Base-by-base conservation (phyloP, 805 yeast genomes). In the Saitoella complicata region DNA sequence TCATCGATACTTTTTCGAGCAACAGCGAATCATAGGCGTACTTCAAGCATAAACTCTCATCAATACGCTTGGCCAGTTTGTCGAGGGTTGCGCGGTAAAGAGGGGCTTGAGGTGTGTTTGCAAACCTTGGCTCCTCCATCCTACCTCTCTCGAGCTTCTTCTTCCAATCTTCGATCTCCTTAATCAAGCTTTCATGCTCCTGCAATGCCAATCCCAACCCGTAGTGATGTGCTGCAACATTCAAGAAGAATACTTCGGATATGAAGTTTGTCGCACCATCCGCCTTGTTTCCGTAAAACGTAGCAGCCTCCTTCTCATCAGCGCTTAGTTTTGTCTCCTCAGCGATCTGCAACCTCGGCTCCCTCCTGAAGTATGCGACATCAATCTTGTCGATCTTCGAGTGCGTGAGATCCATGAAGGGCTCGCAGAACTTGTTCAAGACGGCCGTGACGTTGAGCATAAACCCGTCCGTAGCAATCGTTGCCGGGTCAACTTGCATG, bases 291-390 rank as follows among this genome's bases (percentile, higher is more conserved):
- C 68, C 61, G 54, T 72, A 74, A 53, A 72, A 75, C 42, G 72
- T 75, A 41, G 70, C 69, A 4, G 84, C 80, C 54, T 82, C 91
- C 46, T 71, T 71, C 39, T 73, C 68, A 33, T 91, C 81, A 1
- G 95, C 72, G 52, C 82, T 78, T 12, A 85, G 69, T 55, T 91
- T 76, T 5, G 96, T 79, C 58, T 91, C 97, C 39, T 84, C 94
- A 5, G 60, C 58, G 8, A 88, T 65, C 55, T 83, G 83, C 46
- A 84, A 63, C 35, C 80, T 62, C 6, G 69, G 65, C 7, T 63
- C 47, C 46, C 72, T 69, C 7, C 69, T 69, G 55, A 84, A 76
- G 58, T 80, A 91, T 50, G 80, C 69, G 3, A 71, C 63, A 55
- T 82, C 84, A 53, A 91, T 83, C 55, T 80, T 82, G 58, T 78